A percentile compares a stretch with the other conserved stretches of the same genome.
phyloP scores from a whole-genome alignment of 2,329 filamentous ascomycete species.

The Epichloe uncinata region DNA sequence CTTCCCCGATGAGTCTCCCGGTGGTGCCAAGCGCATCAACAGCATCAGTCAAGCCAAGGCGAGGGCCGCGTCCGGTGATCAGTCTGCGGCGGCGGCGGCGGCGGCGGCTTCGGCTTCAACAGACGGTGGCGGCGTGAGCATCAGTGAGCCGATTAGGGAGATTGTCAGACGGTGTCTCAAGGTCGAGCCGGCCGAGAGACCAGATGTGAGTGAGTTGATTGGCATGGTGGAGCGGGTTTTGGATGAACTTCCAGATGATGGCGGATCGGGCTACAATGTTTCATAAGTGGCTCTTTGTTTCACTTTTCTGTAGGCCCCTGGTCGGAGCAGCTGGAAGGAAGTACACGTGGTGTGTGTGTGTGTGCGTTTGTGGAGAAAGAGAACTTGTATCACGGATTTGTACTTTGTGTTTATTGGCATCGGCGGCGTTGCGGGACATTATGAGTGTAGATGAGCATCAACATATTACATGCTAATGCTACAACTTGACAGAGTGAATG shows the following conservation, averaged over 20 bases:
- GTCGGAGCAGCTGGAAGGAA: too few relatives aligned
- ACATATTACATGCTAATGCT: too few relatives aligned
- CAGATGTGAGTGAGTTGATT: constrained; percentile 77
- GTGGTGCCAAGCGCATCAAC: constrained; percentile 35
- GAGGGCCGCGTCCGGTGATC: constrained; percentile 13
- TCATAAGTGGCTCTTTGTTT: neutral
- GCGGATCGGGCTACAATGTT: neutral
- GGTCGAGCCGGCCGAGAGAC: constrained; percentile 78
- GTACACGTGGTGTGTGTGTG: neutral
- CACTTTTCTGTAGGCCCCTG: neutral
- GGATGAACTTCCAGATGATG: constrained; percentile 17
- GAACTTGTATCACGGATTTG: too few relatives aligned
- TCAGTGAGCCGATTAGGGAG: constrained; percentile 74
- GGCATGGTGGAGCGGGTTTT: constrained; percentile 63
- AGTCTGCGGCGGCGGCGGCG: constrained; percentile 9
- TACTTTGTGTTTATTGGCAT: too few relatives aligned
- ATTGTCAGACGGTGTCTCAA: constrained; percentile 75
- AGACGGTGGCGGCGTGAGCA: constrained; percentile 25
- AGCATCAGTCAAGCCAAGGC: constrained; percentile 23
- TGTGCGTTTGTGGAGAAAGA: neutral
- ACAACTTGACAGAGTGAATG: too few relatives aligned
- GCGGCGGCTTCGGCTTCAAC: constrained; percentile 6
- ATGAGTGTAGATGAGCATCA: too few relatives aligned
- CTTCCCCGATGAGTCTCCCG: constrained; percentile 71
- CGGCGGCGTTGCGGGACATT: too few relatives aligned